A percentile compares a stretch with the other conserved stretches of the same genome.
phyloP scores from a whole-genome alignment of 2,329 filamentous ascomycete genomes.

The Balansia obtecta region DNA sequence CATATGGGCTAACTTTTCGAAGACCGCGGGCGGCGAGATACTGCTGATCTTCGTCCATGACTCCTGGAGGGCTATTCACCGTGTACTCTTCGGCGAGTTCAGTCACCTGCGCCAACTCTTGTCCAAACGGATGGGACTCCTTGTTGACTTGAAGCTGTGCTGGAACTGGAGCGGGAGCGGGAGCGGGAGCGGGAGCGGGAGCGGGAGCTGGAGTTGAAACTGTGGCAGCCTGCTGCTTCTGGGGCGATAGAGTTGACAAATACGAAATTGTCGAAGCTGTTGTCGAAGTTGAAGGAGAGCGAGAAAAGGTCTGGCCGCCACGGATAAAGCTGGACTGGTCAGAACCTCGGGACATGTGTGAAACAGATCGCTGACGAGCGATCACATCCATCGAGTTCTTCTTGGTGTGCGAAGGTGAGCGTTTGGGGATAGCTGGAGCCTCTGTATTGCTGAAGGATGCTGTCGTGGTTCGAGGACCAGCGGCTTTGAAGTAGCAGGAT shows the following conservation, averaged over 20 bases:
- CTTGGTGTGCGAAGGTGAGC: slow-evolving; percentile 82
- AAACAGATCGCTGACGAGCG: slow-evolving; percentile 51
- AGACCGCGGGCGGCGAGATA: slow-evolving; percentile 59
- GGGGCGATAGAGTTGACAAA: slow-evolving; percentile 16
- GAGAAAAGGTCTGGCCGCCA: slow-evolving; percentile 41
- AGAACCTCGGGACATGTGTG: slow-evolving; percentile 44
- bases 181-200: too few relatives aligned
- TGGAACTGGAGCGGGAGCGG: too few relatives aligned
- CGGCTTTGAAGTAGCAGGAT: slow-evolving; percentile 51
- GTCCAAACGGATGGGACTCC: slow-evolving; percentile 64
- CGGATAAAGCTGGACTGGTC: slow-evolving; percentile 42
- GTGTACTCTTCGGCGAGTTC: slow-evolving; percentile 87
- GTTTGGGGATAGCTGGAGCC: slow-evolving; percentile 52
- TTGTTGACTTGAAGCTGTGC: slow-evolving; percentile 20
- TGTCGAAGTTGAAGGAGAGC: slow-evolving; percentile 44
- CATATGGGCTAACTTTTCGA: slow-evolving; percentile 60
- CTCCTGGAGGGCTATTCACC: slow-evolving; percentile 43
- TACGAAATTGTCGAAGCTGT: slow-evolving; percentile 36
- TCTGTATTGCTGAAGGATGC: slow-evolving; percentile 22
- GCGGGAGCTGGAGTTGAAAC: slow-evolving; percentile 13
- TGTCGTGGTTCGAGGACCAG: slow-evolving; percentile 26
- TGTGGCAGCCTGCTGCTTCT: slow-evolving; percentile 18
- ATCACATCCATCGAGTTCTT: slow-evolving; percentile 64
- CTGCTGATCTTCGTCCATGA: slow-evolving; percentile 53
- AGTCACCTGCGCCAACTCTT: slow-evolving; percentile 81